Percentiles rank a stretch among this genome's conserved stretches.
These are phyloP conservation scores for Rozella allomycis DNA, from an alignment of 371 early-diverging fungal species.

Conservation along the genomic window DNA sequence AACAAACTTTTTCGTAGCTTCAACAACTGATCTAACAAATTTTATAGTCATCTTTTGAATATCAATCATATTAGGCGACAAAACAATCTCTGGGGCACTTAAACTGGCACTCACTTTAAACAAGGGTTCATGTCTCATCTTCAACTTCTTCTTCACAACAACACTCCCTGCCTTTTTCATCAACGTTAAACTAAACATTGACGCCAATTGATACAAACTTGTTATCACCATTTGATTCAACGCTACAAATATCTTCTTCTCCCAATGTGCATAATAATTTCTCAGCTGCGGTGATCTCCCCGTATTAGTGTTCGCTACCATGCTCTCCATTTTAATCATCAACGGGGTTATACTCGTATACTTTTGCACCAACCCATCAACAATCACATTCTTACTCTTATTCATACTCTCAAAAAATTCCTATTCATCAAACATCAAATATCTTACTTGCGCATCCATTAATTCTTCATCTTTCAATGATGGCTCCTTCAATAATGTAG, in stretches of 20 bases:
- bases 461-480: constrained; percentile 12
- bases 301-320: constrained; percentile 32
- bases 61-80: constrained; percentile 23
- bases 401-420: constrained; percentile 31
- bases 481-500: constrained; percentile 22
- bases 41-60: constrained; percentile 31
- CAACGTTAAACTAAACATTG: constrained; percentile 1
- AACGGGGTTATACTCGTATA: constrained; percentile 31
- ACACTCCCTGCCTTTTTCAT: constrained; percentile 2
- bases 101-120: constrained; percentile 28
- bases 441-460: constrained; percentile 24
- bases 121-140: constrained; percentile 11
- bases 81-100: constrained; percentile 29
- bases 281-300: constrained; percentile 24
- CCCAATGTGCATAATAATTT: constrained; percentile 33
- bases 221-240: constrained; percentile 27
- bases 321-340: constrained; percentile 32
- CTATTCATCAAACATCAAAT: constrained; percentile 4
- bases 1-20: constrained; percentile 28
- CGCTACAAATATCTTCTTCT: constrained; percentile 18
- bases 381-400: constrained; percentile 11
- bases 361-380: constrained; percentile 22
- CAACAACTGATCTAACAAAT: constrained; percentile 24
- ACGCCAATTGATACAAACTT: constrained; percentile 20
- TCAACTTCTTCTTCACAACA: constrained; percentile 2